Evolutionary conservation across 768 basidiomycete species (phyloP), one percentile per base, ranked within the genome.

Genomic region (Amanita inopinata): DNA sequence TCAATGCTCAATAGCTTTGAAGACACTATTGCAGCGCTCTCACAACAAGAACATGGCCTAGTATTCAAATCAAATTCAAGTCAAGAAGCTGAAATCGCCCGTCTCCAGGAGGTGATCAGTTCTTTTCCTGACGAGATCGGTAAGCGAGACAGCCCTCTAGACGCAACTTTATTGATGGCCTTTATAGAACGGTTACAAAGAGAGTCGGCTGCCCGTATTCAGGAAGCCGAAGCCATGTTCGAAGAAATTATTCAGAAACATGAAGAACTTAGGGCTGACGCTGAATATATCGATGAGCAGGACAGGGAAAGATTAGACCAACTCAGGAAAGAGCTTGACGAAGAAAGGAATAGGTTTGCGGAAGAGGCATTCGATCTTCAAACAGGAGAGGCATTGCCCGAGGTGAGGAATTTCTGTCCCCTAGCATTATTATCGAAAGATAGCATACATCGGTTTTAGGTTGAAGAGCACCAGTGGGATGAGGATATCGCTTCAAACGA

Each of bases 281-380:
- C 25, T 17, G 34, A 35, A 28, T 19, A 24, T 14, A 8, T 28
- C 41, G 77, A 83, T 47, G 68, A 69, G 25, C 76, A 80, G 52
- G 68, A 62, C 28, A 44, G 27, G 20, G 68, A 74, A 38, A 65
- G 69, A 20, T 55, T 86, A 23, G 73, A 76, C 22, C 62, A 55
- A 12, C 65, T 78, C 40, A 67, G 62, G 52, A 60, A 58, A 40
- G 72, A 80, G 33, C 73, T 89, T 4, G 78, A 86, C 38, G 62
- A 69, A 12, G 83, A 89, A 49, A 71, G 80, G 7, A 63, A 63
- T 40, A 74, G 74, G 46, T 76, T 84, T 48, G 76, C 77, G 0
- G 74, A 78, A 46, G 79, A 79, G 15, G 69, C 79, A 9, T 61
- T 83, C 14, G 70, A 66, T 45, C 61, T 89, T 18, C 76, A 76